Conservation (phyloP, 1,284 basidiomycete species). For the Ceratobasidium sp. region DNA sequence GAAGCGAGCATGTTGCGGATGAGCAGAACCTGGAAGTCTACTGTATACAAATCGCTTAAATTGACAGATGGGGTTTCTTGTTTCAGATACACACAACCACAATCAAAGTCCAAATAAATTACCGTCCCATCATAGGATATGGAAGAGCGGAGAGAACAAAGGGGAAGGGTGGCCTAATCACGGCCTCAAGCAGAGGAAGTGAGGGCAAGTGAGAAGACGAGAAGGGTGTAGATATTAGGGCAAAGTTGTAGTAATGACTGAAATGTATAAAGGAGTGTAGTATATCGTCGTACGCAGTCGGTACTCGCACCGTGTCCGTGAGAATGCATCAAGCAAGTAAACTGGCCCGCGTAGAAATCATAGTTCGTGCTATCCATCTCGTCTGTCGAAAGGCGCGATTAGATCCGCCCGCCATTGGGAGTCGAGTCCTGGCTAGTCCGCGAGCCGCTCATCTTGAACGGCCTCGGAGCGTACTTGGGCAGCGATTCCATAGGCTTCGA, state of each 20-base stretch:
- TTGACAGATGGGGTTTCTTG: no score
- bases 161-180: no score
- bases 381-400: constrained; percentile 36
- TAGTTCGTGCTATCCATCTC: constrained; percentile 58
- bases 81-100: no score
- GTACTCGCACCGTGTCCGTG: constrained; percentile 46
- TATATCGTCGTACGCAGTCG: constrained; percentile 17
- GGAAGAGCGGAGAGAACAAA: no score
- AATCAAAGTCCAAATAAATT: no score
- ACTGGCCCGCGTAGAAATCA: constrained; percentile 57
- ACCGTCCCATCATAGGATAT: no score
- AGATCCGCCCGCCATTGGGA: neutral
- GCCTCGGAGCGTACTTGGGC: constrained; percentile 63
- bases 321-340: constrained; percentile 58
- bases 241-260: constrained; percentile 6
- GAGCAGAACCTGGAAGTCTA: no score
- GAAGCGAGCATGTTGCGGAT: no score
- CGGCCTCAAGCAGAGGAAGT: constrained; percentile 58
- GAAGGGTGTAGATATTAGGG: constrained; percentile 50
- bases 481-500: constrained; percentile 70
- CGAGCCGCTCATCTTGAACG: constrained; percentile 7
- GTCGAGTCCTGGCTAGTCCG: neutral
- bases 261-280: constrained; percentile 37
- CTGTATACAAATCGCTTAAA: no score
- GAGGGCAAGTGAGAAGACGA: constrained; percentile 56